Percentiles rank a stretch among this genome's conserved stretches.
These are phyloP conservation scores for Deakozyma indianensis DNA, from an alignment of 805 yeast species.

Conservation along the genomic window DNA sequence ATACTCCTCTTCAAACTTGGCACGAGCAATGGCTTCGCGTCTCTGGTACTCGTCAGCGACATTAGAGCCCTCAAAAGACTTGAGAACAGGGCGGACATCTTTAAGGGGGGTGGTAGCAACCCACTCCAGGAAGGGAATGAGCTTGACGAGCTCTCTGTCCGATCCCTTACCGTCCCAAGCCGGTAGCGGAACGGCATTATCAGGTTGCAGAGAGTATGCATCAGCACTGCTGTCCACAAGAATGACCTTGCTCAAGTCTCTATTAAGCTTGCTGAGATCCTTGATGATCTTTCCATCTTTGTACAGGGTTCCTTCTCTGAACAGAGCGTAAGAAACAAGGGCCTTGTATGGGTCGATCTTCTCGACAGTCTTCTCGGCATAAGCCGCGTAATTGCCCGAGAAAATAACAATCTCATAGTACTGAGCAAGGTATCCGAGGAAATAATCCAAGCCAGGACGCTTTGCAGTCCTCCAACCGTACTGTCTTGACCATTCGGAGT, in stretches of 20 bases:
- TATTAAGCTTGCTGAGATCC: slow-evolving; percentile 79
- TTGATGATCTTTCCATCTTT: slow-evolving; percentile 81
- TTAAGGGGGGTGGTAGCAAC: slow-evolving; percentile 73
- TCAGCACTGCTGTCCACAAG: slow-evolving; percentile 67
- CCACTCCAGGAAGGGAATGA: slow-evolving; percentile 90
- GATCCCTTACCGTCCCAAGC: slow-evolving; percentile 82
- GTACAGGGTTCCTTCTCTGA: slow-evolving; percentile 81
- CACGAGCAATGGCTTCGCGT: slow-evolving; percentile 65
- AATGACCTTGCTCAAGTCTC: slow-evolving; percentile 73
- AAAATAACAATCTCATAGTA: slow-evolving; percentile 93
- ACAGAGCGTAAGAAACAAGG: slow-evolving; percentile 71
- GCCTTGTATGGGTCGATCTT: slow-evolving; percentile 92
- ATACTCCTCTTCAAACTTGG: slow-evolving; percentile 32
- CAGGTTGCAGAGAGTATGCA: slow-evolving; percentile 72
- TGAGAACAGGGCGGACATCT: slow-evolving; percentile 82
- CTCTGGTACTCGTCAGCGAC: slow-evolving; percentile 67
- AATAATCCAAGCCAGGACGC: slow-evolving; percentile 97
- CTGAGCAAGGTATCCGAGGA: slow-evolving; percentile 84
- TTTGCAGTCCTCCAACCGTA: slow-evolving; percentile 98
- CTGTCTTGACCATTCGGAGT: slow-evolving; percentile 82
- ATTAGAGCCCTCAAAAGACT: slow-evolving; percentile 54
- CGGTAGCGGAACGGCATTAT: slow-evolving; percentile 74
- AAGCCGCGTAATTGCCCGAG: slow-evolving; percentile 71
- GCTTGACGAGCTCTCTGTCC: slow-evolving; percentile 54
- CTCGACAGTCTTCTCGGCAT: slow-evolving; percentile 68